Evolutionary conservation across 2,329 filamentous ascomycete genomes (phyloP).

Genomic region (Huntiella bhutanensis): DNA sequence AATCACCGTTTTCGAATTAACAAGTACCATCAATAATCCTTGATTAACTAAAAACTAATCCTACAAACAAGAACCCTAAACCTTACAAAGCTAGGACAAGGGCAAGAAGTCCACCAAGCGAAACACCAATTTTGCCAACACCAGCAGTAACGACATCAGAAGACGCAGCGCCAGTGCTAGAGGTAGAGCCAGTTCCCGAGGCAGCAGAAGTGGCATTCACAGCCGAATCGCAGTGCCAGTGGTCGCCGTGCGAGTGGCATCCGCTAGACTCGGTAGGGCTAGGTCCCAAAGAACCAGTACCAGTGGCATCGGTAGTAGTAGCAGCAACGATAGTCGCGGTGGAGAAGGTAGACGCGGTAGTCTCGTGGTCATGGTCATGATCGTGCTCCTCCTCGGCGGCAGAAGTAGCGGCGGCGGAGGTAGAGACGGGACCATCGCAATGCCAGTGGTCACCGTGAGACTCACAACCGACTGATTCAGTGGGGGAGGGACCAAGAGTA

Average conservation of each 20-base stretch:
- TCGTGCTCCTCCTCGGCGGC: neutral
- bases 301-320: conserved; percentile 3
- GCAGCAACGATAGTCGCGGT: too few relatives aligned
- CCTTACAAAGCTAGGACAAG: neutral
- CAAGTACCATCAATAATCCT: too few relatives aligned
- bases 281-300: conserved; percentile 16
- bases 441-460: conserved; percentile 22
- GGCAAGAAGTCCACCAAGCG: neutral
- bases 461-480: conserved; percentile 18
- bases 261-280: conserved; percentile 20
- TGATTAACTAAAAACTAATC: too few relatives aligned
- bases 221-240: conserved; percentile 18
- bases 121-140: neutral
- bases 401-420: neutral
- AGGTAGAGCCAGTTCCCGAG: too few relatives aligned
- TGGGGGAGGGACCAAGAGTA: conserved; percentile 15
- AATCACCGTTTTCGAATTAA: too few relatives aligned
- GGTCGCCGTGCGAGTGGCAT: conserved; percentile 22
- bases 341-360: conserved; percentile 1
- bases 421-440: conserved; percentile 11
- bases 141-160: neutral
- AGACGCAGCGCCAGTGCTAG: neutral
- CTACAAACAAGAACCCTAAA: neutral
- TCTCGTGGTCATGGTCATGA: conserved; percentile 12
- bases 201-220: neutral